These are phyloP conservation scores for Sparassis latifolia DNA, from an alignment of 1,284 basidiomycete species.

Conservation along the genomic window DNA sequence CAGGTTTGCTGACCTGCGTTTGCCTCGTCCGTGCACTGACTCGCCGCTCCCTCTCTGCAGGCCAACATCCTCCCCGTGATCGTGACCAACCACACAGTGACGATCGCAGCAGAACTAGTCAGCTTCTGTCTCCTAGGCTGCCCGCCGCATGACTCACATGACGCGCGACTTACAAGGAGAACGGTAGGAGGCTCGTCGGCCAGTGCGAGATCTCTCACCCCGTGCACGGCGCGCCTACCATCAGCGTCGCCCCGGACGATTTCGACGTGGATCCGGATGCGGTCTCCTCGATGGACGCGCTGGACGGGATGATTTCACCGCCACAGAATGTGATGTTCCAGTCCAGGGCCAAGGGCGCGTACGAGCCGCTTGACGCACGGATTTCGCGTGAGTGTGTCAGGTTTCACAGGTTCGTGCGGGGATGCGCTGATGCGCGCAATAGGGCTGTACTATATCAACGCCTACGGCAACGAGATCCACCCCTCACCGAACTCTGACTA, in stretches of 20 bases:
- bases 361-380: slow-evolving; percentile 55
- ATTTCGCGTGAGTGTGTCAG: slow-evolving; percentile 52
- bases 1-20: slow-evolving; percentile 27
- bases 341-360: slow-evolving; percentile 44
- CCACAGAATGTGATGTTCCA: slow-evolving; percentile 66
- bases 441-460: slow-evolving; percentile 92
- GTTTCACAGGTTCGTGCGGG: background rate
- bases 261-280: slow-evolving; percentile 15
- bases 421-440: background rate
- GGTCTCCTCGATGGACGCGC: slow-evolving; percentile 38
- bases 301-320: slow-evolving; percentile 39
- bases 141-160: slow-evolving; percentile 2
- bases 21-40: slow-evolving; percentile 4
- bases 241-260: slow-evolving; percentile 18
- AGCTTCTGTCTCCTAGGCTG: slow-evolving; percentile 23
- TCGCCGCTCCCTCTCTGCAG: slow-evolving; percentile 25
- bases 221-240: slow-evolving; percentile 32
- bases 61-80: slow-evolving; percentile 85
- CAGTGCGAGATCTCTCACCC: slow-evolving; percentile 99
- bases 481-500: slow-evolving; percentile 85
- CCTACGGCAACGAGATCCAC: slow-evolving; percentile 86
- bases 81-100: slow-evolving; percentile 95
- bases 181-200: slow-evolving; percentile 79
- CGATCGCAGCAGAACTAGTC: slow-evolving; percentile 90
- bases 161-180: slow-evolving; percentile 42